These are phyloP conservation scores for Posidonia oceanica DNA, from an alignment of 116 monocot species.

Conservation along the genomic window DNA sequence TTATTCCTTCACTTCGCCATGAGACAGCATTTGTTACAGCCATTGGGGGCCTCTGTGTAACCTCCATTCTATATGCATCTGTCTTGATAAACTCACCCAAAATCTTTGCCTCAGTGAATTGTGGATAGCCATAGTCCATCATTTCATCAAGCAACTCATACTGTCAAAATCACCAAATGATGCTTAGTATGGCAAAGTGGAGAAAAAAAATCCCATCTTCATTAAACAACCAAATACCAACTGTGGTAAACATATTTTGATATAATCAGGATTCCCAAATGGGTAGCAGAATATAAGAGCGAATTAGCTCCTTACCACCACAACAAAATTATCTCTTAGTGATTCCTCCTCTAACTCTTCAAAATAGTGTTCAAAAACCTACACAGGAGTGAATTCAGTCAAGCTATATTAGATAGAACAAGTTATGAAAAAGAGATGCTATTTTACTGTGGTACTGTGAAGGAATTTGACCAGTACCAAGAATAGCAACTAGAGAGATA, in stretches of 20 bases:
- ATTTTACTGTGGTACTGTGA: no score
- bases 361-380: slow-evolving; percentile 99
- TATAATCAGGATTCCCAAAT: no score
- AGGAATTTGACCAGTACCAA: no score
- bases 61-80: slow-evolving; percentile 98
- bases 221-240: no score
- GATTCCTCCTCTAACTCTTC: slow-evolving; percentile 98
- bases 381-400: background rate
- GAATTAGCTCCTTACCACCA: slow-evolving; percentile 51
- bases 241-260: no score
- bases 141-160: slow-evolving; percentile 97
- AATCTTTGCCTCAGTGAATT: slow-evolving; percentile 97
- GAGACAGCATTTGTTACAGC: slow-evolving; percentile 98
- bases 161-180: slow-evolving; percentile 17
- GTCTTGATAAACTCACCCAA: slow-evolving; percentile 98
- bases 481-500: no score
- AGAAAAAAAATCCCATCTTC: background rate
- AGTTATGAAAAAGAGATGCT: no score
- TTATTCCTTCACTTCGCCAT: slow-evolving; percentile 95
- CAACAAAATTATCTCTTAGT: slow-evolving; percentile 96
- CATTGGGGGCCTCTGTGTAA: slow-evolving; percentile 93
- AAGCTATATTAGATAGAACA: no score
- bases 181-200: no score
- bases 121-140: slow-evolving; percentile 99
- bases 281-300: no score